Base-by-base conservation (phyloP, 2,329 filamentous ascomycete genomes). In the Fusarium protoensiforme region DNA sequence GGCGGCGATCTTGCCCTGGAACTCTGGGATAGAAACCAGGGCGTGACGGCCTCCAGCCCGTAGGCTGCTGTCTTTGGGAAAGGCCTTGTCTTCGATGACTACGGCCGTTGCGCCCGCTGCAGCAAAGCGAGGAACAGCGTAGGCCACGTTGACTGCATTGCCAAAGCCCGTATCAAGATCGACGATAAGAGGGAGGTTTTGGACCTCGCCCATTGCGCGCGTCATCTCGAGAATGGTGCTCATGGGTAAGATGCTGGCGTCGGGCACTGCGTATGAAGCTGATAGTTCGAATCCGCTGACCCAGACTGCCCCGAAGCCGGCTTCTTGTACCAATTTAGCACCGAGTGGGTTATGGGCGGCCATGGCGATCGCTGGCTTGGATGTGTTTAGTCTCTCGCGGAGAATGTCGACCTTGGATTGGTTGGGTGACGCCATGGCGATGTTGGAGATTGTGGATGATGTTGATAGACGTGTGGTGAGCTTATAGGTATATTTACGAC, bases 201-300 rank as follows among this genome's bases (percentile, higher is more conserved):
- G 53, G 2, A 57, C 33, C 33, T 57, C 31, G 10, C 35, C 20
- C 53, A 57, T 57, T 14, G 53, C 53, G 14, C 53, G 53, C 2
- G 53, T 39, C 53, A 57, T 57, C 5, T 57, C 53, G 10, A 57
- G 53, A 2, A 57, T 57, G 22, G 53, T 57, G 20, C 16, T 57
- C 53, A 57, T 39, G 53, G 53, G 53, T 11, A 57, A 11, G 10
- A 57, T 71, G 27, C 68, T 71, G 24, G 68, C 68, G 43, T 68
- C 68, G 2, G 68, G 68, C 1, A 71, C 65, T 4, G 68, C 68
- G 58, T 71, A 64, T 16, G 65, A 68, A 14, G 65, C 68, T 14
- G 68, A 71, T 8, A 71, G 58, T 53, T 71, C 68, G 27, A 71
- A 68, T 6, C 68, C 68, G 18, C 68, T 71, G 41, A 71, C 68